phyloP scores from a whole-genome alignment of 2,329 filamentous ascomycete species.

The Plectosphaerella sp. region DNA sequence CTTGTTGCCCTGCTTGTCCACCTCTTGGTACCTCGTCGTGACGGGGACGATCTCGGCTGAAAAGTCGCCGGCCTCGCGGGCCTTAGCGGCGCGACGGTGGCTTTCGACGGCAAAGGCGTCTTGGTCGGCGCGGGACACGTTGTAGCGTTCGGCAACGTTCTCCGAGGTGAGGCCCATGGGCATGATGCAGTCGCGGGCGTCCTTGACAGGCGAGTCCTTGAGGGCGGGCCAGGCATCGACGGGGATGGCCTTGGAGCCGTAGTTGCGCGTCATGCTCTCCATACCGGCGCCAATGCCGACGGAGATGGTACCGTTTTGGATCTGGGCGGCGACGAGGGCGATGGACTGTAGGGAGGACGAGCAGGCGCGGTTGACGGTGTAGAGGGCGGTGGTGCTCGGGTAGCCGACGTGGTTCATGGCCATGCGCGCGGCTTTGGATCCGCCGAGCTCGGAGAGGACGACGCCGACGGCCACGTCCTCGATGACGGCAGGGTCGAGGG shows the following conservation, averaged over 20 bases:
- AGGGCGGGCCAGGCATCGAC: conserved; percentile 74
- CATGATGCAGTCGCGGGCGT: conserved; percentile 86
- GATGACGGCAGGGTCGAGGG: conserved; percentile 63
- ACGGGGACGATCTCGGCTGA: conserved; percentile 78
- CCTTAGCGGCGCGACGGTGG: conserved; percentile 68
- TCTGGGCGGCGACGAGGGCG: conserved; percentile 67
- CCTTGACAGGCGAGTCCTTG: conserved; percentile 56
- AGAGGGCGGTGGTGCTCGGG: conserved; percentile 66
- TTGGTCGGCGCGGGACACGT: conserved; percentile 69
- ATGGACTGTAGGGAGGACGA: conserved; percentile 74
- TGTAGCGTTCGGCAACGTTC: conserved; percentile 78
- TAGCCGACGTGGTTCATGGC: conserved; percentile 81
- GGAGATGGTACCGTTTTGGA: conserved; percentile 68
- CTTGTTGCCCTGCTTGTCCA: conserved; percentile 55
- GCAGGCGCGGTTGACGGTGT: conserved; percentile 88
- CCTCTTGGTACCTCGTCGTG: conserved; percentile 61
- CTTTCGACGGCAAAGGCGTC: conserved; percentile 75
- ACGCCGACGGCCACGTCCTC: conserved; percentile 84
- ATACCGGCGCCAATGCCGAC: conserved; percentile 81
- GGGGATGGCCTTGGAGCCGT: conserved; percentile 79
- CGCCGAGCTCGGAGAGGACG: conserved; percentile 86
- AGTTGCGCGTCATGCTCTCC: conserved; percentile 96
- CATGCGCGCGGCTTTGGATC: conserved; percentile 87
- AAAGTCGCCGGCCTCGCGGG: conserved; percentile 66
- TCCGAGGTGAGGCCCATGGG: conserved; percentile 88